Conservation (phyloP, 2,329 filamentous ascomycete genomes). For the Neopestalotiopsis clavispora region DNA sequence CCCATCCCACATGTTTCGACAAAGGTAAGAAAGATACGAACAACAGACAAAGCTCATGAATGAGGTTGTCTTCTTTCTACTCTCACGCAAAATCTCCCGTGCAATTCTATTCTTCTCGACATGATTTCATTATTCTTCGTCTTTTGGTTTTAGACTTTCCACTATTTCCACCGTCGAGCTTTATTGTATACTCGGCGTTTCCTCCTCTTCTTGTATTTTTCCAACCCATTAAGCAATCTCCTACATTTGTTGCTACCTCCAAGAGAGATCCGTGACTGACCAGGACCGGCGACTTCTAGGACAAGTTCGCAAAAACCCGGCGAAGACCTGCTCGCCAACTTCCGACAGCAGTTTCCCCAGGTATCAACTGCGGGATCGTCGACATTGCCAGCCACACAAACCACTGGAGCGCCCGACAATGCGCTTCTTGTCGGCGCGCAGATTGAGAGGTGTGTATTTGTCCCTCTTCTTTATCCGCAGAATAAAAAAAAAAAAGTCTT, state of each 20-base stretch:
- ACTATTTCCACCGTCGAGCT: no score
- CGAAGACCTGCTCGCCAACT: constrained; percentile 82
- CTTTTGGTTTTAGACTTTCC: no score
- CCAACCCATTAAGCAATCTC: not conserved
- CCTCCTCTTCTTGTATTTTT: not conserved
- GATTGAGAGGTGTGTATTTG: constrained; percentile 32
- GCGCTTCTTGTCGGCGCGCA: constrained; percentile 29
- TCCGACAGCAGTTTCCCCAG: constrained; percentile 83
- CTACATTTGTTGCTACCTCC: not conserved
- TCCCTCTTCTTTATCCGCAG: constrained; percentile 4
- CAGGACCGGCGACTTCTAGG: constrained; percentile 43
- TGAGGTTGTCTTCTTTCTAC: constrained; percentile 13
- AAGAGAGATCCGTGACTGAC: not conserved
- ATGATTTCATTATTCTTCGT: no score
- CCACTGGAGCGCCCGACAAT: constrained; percentile 38
- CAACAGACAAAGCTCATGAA: not conserved
- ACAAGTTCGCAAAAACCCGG: constrained; percentile 84
- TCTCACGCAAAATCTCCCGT: not conserved
- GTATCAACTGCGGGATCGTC: constrained; percentile 58
- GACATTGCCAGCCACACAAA: constrained; percentile 48
- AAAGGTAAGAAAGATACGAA: constrained; percentile 31
- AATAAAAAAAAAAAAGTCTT: not conserved
- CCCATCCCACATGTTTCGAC: constrained; percentile 35
- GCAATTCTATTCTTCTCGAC: not conserved
- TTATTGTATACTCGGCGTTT: not conserved